Evolutionary conservation across 1,284 basidiomycete species (phyloP).

Genomic region (Macrocystidia cucumis): DNA sequence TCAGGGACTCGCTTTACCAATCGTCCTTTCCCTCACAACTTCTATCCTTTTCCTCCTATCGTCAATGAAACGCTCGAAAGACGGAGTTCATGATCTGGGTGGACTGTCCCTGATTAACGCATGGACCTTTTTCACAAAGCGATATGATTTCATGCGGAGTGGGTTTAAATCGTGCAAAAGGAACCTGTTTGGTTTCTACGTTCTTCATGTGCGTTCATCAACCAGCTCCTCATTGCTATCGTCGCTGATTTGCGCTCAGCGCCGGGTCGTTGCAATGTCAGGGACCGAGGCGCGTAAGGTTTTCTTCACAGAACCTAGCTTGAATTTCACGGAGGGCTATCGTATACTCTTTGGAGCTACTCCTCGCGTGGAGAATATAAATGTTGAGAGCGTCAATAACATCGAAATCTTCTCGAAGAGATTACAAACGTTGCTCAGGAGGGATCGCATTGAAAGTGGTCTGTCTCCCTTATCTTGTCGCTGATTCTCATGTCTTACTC

Average conservation of each 20-base stretch:
- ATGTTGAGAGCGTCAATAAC: slow-evolving; percentile 12
- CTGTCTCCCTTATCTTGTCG: slow-evolving; percentile 4
- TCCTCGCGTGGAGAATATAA: slow-evolving; percentile 20
- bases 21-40: too few species aligned
- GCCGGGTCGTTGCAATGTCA: slow-evolving; percentile 20
- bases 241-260: slow-evolving; percentile 14
- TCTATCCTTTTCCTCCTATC: too few species aligned
- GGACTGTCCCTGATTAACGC: slow-evolving; percentile 12
- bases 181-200: slow-evolving; percentile 13
- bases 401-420: slow-evolving; percentile 13
- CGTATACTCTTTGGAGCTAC: slow-evolving; percentile 25
- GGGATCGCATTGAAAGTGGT: slow-evolving; percentile 13
- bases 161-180: slow-evolving; percentile 12
- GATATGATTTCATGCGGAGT: slow-evolving; percentile 12
- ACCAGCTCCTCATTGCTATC: background rate
- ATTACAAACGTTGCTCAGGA: slow-evolving; percentile 11
- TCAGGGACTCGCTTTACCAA: too few species aligned
- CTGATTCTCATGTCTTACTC: background rate
- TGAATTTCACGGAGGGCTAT: slow-evolving; percentile 25
- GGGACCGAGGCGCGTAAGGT: slow-evolving; percentile 23
- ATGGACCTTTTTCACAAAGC: slow-evolving; percentile 14
- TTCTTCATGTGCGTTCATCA: slow-evolving; percentile 11
- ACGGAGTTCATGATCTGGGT: too few species aligned
- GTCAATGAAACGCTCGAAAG: too few species aligned
- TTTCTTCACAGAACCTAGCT: slow-evolving; percentile 22